A percentile compares a stretch with the other conserved stretches of the same genome.
Conservation (phyloP, 768 basidiomycete genomes). For the Suillus subluteus region DNA sequence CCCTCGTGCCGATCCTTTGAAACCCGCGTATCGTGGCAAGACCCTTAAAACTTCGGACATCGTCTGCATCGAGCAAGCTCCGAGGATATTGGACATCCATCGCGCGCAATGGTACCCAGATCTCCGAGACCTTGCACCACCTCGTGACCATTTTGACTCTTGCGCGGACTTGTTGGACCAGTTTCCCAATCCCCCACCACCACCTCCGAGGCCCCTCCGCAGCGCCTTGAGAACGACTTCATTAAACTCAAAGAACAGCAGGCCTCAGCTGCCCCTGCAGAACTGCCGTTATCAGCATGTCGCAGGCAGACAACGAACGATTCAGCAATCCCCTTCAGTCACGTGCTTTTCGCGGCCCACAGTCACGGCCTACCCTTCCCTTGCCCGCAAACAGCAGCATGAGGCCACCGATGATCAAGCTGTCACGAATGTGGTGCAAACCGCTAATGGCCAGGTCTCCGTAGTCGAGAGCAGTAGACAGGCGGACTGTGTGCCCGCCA, state of each 20-base stretch:
- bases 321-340: not conserved
- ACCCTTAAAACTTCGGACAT: conserved; percentile 15
- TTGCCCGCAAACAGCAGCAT: not conserved
- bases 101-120: not conserved
- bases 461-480: conserved; percentile 11
- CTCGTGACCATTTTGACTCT: not conserved
- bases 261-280: not conserved
- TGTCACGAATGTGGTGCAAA: not conserved
- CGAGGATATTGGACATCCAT: conserved; percentile 9
- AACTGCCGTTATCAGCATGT: not conserved
- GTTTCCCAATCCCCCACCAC: conserved; percentile 16
- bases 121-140: not conserved
- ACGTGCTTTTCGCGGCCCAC: not conserved
- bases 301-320: not conserved
- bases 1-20: not conserved
- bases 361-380: conserved; percentile 10
- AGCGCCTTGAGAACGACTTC: conserved; percentile 9
- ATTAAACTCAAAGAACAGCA: conserved; percentile 5
- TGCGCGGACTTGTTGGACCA: conserved; percentile 15
- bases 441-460: not conserved
- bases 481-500: conserved; percentile 1
- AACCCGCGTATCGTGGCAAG: conserved; percentile 15
- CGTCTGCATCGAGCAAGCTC: conserved; percentile 11
- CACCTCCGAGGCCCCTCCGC: conserved; percentile 16
- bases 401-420: conserved; percentile 2